Evolutionary conservation across 2,329 filamentous ascomycete species (phyloP).

Genomic region (Pseudodiploospora longispora): DNA sequence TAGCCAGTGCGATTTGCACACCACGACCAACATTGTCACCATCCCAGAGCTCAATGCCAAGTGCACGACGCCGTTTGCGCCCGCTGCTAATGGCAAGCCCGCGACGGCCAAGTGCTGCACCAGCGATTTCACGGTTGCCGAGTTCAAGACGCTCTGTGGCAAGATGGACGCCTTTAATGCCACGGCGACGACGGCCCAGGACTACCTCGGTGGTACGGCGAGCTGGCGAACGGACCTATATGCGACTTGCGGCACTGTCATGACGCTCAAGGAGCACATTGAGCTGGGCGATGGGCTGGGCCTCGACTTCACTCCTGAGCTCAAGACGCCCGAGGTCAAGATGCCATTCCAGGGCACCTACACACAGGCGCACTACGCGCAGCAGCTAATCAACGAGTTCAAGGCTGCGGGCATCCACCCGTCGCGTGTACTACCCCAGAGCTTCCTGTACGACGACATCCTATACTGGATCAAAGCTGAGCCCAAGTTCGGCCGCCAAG

Average conservation of each 20-base stretch:
- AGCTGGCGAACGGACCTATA: constrained; percentile 59
- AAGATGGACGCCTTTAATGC: constrained; percentile 62
- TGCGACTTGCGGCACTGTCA: constrained; percentile 52
- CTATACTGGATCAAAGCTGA: constrained; percentile 59
- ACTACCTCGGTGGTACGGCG: constrained; percentile 52
- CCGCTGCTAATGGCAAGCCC: constrained; percentile 38
- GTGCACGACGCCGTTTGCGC: constrained; percentile 54
- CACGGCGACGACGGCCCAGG: constrained; percentile 46
- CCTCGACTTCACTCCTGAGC: constrained; percentile 57
- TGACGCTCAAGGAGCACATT: constrained; percentile 56
- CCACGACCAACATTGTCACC: constrained; percentile 58
- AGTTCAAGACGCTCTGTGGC: constrained; percentile 60
- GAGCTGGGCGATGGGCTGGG: constrained; percentile 47
- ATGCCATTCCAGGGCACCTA: constrained; percentile 61
- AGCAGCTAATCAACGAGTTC: constrained; percentile 58
- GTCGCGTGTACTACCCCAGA: constrained; percentile 53
- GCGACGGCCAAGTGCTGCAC: constrained; percentile 64
- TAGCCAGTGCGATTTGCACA: constrained; percentile 59
- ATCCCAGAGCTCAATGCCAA: constrained; percentile 55
- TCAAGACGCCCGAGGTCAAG: constrained; percentile 59
- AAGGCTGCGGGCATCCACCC: constrained; percentile 43
- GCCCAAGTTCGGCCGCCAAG: constrained; percentile 52
- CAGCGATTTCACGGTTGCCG: constrained; percentile 58
- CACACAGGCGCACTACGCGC: constrained; percentile 56
- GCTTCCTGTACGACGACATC: constrained; percentile 56